Evolutionary conservation across 2,329 filamentous ascomycete genomes (phyloP).

Genomic region (Fusarium pilosicola): DNA sequence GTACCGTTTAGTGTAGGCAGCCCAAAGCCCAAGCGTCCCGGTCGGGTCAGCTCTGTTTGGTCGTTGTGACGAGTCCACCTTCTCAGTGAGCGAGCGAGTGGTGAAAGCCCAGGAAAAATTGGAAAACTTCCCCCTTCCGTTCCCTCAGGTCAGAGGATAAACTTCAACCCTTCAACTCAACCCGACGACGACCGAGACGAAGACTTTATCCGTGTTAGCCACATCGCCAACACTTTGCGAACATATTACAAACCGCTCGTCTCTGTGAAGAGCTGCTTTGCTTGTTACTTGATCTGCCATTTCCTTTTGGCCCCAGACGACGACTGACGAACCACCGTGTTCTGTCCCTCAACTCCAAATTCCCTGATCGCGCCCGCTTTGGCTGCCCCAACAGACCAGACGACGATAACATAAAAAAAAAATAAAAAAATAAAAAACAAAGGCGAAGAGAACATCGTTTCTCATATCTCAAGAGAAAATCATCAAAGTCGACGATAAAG

Average conservation of each 20-base stretch:
- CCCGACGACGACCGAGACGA: constrained; percentile 43
- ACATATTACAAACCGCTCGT: constrained; percentile 30
- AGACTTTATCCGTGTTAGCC: constrained; percentile 39
- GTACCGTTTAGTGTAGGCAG: constrained; percentile 15
- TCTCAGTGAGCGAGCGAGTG: neutral
- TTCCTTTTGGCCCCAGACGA: constrained; percentile 31
- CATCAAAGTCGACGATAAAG: constrained; percentile 9
- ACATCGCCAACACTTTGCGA: constrained; percentile 39
- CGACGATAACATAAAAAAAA: constrained; percentile 17
- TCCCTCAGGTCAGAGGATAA: constrained; percentile 14
- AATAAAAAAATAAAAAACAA: neutral
- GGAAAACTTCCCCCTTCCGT: constrained; percentile 24
- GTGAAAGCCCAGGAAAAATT: constrained; percentile 22
- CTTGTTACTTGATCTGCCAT: constrained; percentile 23
- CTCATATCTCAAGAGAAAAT: constrained; percentile 1
- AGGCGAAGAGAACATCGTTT: constrained; percentile 24
- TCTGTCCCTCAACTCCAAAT: constrained; percentile 40
- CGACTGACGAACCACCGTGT: constrained; percentile 41
- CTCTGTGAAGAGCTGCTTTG: constrained; percentile 28
- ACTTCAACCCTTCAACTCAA: constrained; percentile 45
- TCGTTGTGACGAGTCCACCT: constrained; percentile 9
- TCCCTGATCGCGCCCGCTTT: constrained; percentile 41
- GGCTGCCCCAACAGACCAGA: constrained; percentile 38
- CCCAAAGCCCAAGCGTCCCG: constrained; percentile 14
- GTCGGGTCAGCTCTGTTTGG: constrained; percentile 13